These are phyloP conservation scores for Arachnomyces sp. DNA, from an alignment of 2,329 filamentous ascomycete genomes.

Conservation along the genomic window DNA sequence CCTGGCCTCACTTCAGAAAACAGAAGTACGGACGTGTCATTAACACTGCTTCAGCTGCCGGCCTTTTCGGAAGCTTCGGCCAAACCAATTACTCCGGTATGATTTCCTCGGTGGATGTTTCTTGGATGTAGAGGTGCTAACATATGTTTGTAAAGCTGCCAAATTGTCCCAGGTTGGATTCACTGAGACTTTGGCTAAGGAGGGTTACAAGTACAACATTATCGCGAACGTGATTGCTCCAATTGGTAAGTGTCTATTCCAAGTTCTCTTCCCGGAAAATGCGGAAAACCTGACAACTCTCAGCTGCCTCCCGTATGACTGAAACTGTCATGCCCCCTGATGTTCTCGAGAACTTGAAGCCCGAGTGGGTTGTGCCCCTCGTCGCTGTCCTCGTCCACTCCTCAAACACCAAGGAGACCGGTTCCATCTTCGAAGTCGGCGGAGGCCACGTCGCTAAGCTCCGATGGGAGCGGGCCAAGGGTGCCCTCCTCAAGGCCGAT, in stretches of 20 bases:
- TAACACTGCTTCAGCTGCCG: constrained; percentile 93
- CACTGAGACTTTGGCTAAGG: constrained; percentile 95
- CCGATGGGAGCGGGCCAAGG: constrained; percentile 87
- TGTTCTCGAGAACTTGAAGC: constrained; percentile 73
- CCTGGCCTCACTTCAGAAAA: constrained; percentile 96
- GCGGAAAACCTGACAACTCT: constrained; percentile 8
- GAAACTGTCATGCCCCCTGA: constrained; percentile 94
- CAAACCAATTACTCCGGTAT: constrained; percentile 86
- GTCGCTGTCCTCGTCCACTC: constrained; percentile 83
- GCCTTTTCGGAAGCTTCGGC: constrained; percentile 90
- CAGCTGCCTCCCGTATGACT: constrained; percentile 89
- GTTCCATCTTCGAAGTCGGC: constrained; percentile 86
- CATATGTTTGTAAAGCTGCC: constrained; percentile 50
- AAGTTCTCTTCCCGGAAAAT: neutral
- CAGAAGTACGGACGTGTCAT: constrained; percentile 97
- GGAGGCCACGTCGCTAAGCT: constrained; percentile 89
- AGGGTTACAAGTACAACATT: constrained; percentile 97
- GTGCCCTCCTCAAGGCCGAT: constrained; percentile 83
- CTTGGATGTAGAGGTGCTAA: constrained; percentile 3
- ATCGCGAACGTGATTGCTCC: constrained; percentile 90
- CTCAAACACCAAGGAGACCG: constrained; percentile 72
- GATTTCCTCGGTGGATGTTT: constrained; percentile 12
- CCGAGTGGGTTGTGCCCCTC: constrained; percentile 89
- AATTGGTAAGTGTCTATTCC: constrained; percentile 42
- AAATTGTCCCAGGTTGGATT: constrained; percentile 95